These are phyloP conservation scores for Phanerochaete carnosa DNA, from an alignment of 768 basidiomycete species.

Conservation along the genomic window DNA sequence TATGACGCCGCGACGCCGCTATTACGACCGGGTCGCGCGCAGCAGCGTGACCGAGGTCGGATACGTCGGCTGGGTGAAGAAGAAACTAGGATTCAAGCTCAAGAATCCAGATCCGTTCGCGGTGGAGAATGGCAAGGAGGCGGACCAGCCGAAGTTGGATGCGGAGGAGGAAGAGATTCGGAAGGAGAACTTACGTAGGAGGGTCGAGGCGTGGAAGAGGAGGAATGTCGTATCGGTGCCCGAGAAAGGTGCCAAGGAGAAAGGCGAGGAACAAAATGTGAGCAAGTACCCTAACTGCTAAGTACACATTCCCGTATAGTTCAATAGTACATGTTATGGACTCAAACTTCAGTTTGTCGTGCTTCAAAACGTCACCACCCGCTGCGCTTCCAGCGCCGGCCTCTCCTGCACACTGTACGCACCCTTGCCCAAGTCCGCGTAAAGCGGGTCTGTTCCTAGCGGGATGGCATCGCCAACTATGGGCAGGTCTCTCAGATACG, in stretches of 20 bases:
- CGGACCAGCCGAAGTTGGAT: conserved; percentile 26
- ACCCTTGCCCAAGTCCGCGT: not conserved
- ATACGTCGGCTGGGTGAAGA: conserved; percentile 67
- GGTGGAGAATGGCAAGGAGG: conserved; percentile 29
- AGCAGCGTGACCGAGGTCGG: conserved; percentile 62
- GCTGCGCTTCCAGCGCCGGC: not conserved
- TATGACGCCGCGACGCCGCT: conserved; percentile 48
- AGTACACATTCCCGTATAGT: not conserved
- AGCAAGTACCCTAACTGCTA: too few species aligned
- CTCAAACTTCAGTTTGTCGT: not conserved
- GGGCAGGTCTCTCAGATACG: not conserved
- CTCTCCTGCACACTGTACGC: not conserved
- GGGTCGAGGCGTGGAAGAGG: not conserved
- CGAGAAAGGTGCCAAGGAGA: too few species aligned
- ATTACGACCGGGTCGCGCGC: conserved; percentile 46
- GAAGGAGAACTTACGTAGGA: conserved; percentile 24
- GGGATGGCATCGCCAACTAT: not conserved
- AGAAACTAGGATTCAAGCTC: conserved; percentile 48
- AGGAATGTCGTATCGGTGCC: too few species aligned
- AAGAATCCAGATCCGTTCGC: conserved; percentile 31
- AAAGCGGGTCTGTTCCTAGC: not conserved
- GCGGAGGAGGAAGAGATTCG: conserved; percentile 24
- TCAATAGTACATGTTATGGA: not conserved
- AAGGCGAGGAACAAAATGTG: too few species aligned
- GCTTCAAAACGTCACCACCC: not conserved